These are phyloP conservation scores for Nematocida sp. DNA, from an alignment of 371 early-diverging fungal species.

Conservation along the genomic window DNA sequence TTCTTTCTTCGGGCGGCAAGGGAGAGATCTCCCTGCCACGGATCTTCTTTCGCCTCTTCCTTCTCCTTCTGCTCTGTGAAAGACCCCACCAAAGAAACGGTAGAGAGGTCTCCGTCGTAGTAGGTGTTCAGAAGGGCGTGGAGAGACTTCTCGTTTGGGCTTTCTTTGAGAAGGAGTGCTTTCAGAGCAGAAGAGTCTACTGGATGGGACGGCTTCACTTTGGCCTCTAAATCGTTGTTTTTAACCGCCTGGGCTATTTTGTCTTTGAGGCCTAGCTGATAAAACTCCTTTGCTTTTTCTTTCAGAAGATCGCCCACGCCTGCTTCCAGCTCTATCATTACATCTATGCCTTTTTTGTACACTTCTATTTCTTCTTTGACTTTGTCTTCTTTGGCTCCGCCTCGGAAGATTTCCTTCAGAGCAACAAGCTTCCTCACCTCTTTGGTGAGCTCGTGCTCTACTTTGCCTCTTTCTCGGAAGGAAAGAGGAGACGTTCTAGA, in stretches of 20 bases:
- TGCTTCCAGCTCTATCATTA: slow-evolving; percentile 39
- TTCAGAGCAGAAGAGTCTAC: slow-evolving; percentile 4
- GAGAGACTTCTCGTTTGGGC: neutral
- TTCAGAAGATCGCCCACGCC: neutral
- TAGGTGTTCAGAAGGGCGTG: neutral
- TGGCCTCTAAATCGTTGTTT: slow-evolving; percentile 25
- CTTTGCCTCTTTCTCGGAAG: slow-evolving; percentile 21
- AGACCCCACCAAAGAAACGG: neutral
- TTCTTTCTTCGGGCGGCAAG: slow-evolving; percentile 1
- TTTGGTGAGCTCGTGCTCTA: slow-evolving; percentile 41
- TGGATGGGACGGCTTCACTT: slow-evolving; percentile 6
- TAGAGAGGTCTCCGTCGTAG: slow-evolving; percentile 25
- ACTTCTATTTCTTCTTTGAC: slow-evolving; percentile 46
- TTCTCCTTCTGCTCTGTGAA: neutral
- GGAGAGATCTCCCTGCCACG: slow-evolving; percentile 31
- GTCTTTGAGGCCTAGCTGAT: neutral
- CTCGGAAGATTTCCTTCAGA: slow-evolving; percentile 20
- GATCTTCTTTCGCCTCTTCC: neutral
- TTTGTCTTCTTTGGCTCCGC: slow-evolving; percentile 41
- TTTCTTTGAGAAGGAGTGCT: neutral
- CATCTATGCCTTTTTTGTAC: slow-evolving; percentile 39
- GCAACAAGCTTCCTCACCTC: slow-evolving; percentile 20
- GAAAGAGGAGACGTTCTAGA: slow-evolving; percentile 5
- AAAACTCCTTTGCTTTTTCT: slow-evolving; percentile 15
- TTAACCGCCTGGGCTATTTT: slow-evolving; percentile 11